Percentiles rank a stretch among this genome's conserved stretches.
Evolutionary conservation across 2,329 filamentous ascomycete genomes (phyloP).

Genomic region (Colletotrichum musae): DNA sequence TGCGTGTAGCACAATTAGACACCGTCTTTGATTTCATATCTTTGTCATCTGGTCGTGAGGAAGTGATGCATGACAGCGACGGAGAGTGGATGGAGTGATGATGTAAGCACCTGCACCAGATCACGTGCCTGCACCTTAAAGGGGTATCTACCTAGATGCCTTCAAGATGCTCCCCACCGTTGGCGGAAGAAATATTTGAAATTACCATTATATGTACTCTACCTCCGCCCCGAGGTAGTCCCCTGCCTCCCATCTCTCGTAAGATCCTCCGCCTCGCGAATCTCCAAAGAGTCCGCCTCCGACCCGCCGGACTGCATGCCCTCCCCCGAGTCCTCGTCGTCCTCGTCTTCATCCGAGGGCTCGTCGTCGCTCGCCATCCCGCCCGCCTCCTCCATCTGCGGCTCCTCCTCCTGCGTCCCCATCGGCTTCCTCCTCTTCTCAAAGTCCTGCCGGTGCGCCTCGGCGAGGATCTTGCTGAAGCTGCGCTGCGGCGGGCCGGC

Average conservation of each 20-base stretch:
- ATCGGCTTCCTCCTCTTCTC: slow-evolving; percentile 76
- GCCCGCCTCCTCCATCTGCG: slow-evolving; percentile 44
- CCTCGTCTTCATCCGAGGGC: slow-evolving; percentile 44
- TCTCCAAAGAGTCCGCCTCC: slow-evolving; percentile 46
- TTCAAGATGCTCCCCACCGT: no score
- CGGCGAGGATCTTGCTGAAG: slow-evolving; percentile 78
- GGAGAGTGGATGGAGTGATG: no score
- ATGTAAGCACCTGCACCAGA: no score
- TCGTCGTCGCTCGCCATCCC: slow-evolving; percentile 46
- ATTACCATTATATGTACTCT: neutral
- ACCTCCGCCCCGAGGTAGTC: slow-evolving; percentile 1
- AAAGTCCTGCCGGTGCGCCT: slow-evolving; percentile 93
- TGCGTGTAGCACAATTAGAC: slow-evolving; percentile 17
- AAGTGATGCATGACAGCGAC: no score
- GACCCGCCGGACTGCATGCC: slow-evolving; percentile 37
- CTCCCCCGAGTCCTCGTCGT: slow-evolving; percentile 53
- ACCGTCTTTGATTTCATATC: neutral
- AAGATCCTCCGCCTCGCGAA: slow-evolving; percentile 46
- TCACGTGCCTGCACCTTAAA: no score
- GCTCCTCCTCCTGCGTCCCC: slow-evolving; percentile 11
- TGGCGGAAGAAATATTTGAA: neutral
- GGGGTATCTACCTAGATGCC: no score
- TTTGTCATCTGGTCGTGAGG: no score
- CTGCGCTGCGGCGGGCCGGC: slow-evolving; percentile 46
- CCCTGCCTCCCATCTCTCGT: slow-evolving; percentile 33